Conservation (phyloP, 352 stramenopile genomes). For the Halophytophthora batemanensis region DNA sequence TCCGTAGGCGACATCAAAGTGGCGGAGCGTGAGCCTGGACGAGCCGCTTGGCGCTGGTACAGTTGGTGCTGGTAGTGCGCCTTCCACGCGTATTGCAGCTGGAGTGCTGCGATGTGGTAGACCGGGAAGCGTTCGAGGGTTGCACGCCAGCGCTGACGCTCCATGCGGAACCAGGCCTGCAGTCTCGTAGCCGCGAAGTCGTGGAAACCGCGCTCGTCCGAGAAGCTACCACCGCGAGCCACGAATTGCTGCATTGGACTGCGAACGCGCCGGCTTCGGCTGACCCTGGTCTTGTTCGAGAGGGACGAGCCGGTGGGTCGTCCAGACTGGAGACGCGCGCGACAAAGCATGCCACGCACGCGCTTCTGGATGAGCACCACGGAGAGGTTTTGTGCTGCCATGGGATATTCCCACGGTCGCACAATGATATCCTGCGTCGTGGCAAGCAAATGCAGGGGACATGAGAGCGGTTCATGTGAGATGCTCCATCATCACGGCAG, state of each 20-base stretch:
- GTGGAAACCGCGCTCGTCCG: conserved; percentile 54
- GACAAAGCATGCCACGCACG: conserved; percentile 61
- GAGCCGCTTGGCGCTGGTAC: conserved; percentile 15
- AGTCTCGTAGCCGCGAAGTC: conserved; percentile 56
- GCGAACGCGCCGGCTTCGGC: conserved; percentile 7
- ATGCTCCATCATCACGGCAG: too few species aligned
- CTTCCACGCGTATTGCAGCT: conserved; percentile 80
- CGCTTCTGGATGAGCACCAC: conserved; percentile 77
- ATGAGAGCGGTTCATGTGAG: too few species aligned
- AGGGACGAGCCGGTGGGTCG: not conserved
- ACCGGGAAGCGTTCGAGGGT: conserved; percentile 52
- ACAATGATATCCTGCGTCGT: conserved; percentile 51
- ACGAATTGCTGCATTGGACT: conserved; percentile 79
- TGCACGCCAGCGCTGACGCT: conserved; percentile 40
- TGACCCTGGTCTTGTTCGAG: conserved; percentile 1
- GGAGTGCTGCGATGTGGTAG: conserved; percentile 85
- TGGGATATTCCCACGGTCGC: conserved; percentile 73
- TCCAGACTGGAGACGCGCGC: conserved; percentile 15
- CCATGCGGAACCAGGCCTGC: conserved; percentile 73
- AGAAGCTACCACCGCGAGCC: conserved; percentile 40
- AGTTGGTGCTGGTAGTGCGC: conserved; percentile 42
- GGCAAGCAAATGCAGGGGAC: not conserved
- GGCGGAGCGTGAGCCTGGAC: not conserved
- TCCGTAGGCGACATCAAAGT: conserved; percentile 32
- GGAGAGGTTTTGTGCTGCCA: conserved; percentile 77